Percentiles rank a stretch among this genome's conserved stretches.
Conservation (phyloP, 805 yeast species). For the Candida vartiovaarae region DNA sequence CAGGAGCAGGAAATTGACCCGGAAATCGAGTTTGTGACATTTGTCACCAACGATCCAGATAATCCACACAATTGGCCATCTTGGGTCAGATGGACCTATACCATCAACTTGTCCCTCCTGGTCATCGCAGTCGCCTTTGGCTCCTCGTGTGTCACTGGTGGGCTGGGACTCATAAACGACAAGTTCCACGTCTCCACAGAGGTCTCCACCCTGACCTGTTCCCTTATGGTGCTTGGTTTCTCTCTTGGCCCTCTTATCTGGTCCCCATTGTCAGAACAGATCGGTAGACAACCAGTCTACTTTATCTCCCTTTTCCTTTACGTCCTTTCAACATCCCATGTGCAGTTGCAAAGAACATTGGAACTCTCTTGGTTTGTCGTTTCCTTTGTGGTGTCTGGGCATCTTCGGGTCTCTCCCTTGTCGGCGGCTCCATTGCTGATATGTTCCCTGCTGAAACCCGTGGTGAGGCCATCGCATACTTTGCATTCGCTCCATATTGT, state of each 20-base stretch:
- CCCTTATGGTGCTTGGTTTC: conserved; percentile 86
- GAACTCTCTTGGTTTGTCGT: conserved; percentile 72
- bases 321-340: conserved; percentile 81
- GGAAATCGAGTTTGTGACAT: conserved; percentile 80
- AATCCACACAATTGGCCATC: conserved; percentile 85
- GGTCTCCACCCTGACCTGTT: conserved; percentile 73
- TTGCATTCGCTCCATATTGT: conserved; percentile 87
- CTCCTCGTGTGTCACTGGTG: conserved; percentile 86
- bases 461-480: conserved; percentile 85
- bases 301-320: conserved; percentile 68
- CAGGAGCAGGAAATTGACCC: conserved; percentile 40
- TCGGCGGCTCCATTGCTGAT: conserved; percentile 90
- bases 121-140: conserved; percentile 93
- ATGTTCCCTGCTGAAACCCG: conserved; percentile 75
- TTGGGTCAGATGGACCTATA: conserved; percentile 52
- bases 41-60: conserved; percentile 70
- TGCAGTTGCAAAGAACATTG: conserved; percentile 78
- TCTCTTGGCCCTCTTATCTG: conserved; percentile 81
- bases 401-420: conserved; percentile 75
- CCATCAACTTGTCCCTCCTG: conserved; percentile 57
- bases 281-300: conserved; percentile 82
- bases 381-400: conserved; percentile 85
- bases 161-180: conserved; percentile 59
- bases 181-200: conserved; percentile 65
- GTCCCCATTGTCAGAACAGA: conserved; percentile 83